Evolutionary conservation across 2,329 filamentous ascomycete genomes (phyloP).

Genomic region (Pseudogymnoascus sp.): DNA sequence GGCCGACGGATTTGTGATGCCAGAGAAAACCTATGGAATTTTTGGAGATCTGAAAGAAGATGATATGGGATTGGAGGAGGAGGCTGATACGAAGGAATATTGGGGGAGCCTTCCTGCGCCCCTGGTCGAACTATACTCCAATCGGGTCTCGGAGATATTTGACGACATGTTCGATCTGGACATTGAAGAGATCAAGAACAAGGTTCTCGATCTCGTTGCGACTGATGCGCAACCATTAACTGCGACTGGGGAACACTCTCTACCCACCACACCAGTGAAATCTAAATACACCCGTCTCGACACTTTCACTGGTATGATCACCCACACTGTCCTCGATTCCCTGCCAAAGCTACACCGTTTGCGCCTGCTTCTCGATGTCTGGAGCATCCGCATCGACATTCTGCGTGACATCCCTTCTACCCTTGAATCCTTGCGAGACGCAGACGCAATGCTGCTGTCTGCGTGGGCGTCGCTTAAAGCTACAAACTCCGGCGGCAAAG

Average conservation of each 20-base stretch:
- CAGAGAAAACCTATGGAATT: conserved; percentile 21
- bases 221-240: conserved; percentile 30
- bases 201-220: conserved; percentile 58
- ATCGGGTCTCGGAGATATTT: conserved; percentile 64
- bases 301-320: conserved; percentile 83
- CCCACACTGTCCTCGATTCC: conserved; percentile 81
- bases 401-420: conserved; percentile 65
- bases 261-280: conserved; percentile 22
- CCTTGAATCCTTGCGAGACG: conserved; percentile 55
- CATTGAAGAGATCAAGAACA: conserved; percentile 80
- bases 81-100: conserved; percentile 34
- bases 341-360: conserved; percentile 73
- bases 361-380: conserved; percentile 62
- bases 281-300: conserved; percentile 62
- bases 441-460: conserved; percentile 53
- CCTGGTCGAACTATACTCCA: conserved; percentile 60
- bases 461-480: conserved; percentile 46
- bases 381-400: conserved; percentile 69
- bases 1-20: conserved; percentile 46
- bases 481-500: conserved; percentile 1
- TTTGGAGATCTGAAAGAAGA: conserved; percentile 12
- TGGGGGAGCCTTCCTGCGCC: conserved; percentile 61
- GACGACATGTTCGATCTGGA: conserved; percentile 60
- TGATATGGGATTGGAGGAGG: conserved; percentile 13
- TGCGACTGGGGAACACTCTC: conserved; percentile 20